phyloP scores from a whole-genome alignment of 768 basidiomycete species.

The Rhodotorula graminis region DNA sequence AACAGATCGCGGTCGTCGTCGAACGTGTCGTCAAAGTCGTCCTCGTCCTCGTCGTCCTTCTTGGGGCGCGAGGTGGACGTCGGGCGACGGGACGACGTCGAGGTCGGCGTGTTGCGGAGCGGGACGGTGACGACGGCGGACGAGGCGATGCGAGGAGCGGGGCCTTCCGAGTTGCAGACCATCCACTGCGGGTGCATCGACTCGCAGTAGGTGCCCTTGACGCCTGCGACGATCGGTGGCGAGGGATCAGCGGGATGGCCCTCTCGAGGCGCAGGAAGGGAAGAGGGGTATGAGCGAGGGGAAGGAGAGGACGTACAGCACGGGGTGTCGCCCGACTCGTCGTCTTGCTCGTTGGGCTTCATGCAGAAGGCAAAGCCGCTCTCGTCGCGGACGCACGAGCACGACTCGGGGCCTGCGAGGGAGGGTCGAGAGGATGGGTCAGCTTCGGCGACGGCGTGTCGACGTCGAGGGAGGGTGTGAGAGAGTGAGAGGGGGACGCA shows the following conservation, averaged over 20 bases:
- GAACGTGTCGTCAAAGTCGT: not conserved
- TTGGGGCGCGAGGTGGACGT: too few relatives aligned
- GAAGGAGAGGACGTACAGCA: slow-evolving; percentile 14
- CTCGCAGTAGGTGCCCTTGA: not conserved
- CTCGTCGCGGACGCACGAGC: not conserved
- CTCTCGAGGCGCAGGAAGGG: not conserved
- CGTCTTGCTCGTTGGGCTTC: not conserved
- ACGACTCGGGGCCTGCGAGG: not conserved
- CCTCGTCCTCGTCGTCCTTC: too few relatives aligned
- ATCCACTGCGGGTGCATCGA: not conserved
- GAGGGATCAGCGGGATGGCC: not conserved
- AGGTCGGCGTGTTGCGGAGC: not conserved
- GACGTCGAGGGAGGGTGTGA: not conserved
- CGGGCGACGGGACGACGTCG: not conserved
- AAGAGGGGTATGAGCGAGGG: not conserved
- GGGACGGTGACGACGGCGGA: not conserved
- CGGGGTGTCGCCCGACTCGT: not conserved
- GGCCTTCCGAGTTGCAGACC: not conserved
- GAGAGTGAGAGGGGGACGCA: not conserved
- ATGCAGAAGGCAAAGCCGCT: not conserved
- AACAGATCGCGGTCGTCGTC: not conserved
- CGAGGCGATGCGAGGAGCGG: not conserved
- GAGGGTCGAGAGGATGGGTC: not conserved
- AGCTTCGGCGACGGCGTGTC: too few relatives aligned
- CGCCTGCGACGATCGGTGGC: not conserved